Percentiles rank a stretch among this genome's conserved stretches.
These are phyloP conservation scores for Lagenaria siceraria DNA, from an alignment of 306 rosid genomes.

Conservation along the genomic window DNA sequence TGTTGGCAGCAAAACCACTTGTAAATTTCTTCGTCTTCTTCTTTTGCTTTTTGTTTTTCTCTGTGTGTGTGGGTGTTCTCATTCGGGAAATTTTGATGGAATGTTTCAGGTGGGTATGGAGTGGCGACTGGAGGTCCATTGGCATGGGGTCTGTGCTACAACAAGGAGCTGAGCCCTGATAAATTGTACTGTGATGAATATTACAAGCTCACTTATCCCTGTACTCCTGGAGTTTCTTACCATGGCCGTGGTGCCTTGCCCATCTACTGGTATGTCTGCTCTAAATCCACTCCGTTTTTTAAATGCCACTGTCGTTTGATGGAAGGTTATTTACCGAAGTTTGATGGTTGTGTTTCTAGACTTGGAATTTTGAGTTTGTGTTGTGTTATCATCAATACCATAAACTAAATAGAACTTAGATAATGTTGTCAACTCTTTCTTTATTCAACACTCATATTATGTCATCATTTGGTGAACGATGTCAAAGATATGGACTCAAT, in stretches of 20 bases:
- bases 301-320: not conserved
- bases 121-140: constrained; percentile 94
- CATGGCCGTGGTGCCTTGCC: constrained; percentile 98
- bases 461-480: not conserved
- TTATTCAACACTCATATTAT: not conserved
- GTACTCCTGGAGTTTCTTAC: constrained; percentile 80
- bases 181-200: constrained; percentile 76
- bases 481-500: not conserved
- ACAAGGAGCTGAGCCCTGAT: constrained; percentile 88
- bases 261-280: constrained; percentile 51
- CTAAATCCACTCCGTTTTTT: not conserved
- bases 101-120: constrained; percentile 82
- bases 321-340: not conserved
- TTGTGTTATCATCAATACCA: not conserved
- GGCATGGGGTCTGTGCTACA: constrained; percentile 96
- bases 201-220: constrained; percentile 69
- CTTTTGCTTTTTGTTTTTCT: not conserved
- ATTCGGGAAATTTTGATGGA: not conserved
- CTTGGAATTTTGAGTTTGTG: not conserved
- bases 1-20: constrained; percentile 76
- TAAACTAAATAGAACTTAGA: not conserved
- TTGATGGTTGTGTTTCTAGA: not conserved
- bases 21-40: constrained; percentile 22
- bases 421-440: not conserved
- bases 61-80: not conserved